Conservation (phyloP, 257 asterid species). For the Petunia axillaris region DNA sequence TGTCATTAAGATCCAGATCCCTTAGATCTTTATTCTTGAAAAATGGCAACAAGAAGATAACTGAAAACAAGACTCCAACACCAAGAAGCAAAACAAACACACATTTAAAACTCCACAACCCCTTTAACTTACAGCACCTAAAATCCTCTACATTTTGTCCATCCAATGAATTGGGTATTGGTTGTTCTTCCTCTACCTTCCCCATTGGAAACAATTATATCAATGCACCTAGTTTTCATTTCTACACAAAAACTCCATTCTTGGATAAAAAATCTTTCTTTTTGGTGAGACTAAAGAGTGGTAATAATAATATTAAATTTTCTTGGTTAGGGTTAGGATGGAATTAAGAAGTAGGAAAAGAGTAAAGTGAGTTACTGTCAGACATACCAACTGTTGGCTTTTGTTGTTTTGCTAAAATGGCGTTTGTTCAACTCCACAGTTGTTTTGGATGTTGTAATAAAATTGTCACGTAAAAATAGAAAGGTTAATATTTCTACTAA, state of each 20-base stretch:
- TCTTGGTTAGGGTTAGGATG: constrained; percentile 23
- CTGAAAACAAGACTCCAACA: constrained; percentile 65
- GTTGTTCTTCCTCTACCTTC: constrained; percentile 61
- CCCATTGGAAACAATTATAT: constrained; percentile 63
- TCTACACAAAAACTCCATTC: constrained; percentile 41
- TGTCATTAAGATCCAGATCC: constrained; percentile 73
- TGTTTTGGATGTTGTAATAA: constrained; percentile 1
- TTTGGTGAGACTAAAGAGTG: constrained; percentile 43
- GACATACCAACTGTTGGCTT: not conserved
- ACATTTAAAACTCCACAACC: constrained; percentile 62
- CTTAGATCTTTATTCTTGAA: constrained; percentile 51
- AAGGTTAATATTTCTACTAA: not conserved
- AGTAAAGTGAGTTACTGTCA: constrained; percentile 21
- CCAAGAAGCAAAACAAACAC: constrained; percentile 62
- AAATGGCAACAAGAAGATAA: constrained; percentile 76
- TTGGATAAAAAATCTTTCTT: constrained; percentile 19
- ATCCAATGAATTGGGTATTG: constrained; percentile 48
- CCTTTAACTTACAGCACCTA: constrained; percentile 44
- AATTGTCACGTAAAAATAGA: not conserved
- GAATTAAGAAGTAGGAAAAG: constrained; percentile 4
- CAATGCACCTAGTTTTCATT: constrained; percentile 63
- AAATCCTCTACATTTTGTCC: constrained; percentile 47
- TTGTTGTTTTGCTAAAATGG: constrained; percentile 17
- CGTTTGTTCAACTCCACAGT: constrained; percentile 9
- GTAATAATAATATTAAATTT: constrained; percentile 48